Evolutionary conservation across 768 basidiomycete genomes (phyloP).

Genomic region (Mycena pura): DNA sequence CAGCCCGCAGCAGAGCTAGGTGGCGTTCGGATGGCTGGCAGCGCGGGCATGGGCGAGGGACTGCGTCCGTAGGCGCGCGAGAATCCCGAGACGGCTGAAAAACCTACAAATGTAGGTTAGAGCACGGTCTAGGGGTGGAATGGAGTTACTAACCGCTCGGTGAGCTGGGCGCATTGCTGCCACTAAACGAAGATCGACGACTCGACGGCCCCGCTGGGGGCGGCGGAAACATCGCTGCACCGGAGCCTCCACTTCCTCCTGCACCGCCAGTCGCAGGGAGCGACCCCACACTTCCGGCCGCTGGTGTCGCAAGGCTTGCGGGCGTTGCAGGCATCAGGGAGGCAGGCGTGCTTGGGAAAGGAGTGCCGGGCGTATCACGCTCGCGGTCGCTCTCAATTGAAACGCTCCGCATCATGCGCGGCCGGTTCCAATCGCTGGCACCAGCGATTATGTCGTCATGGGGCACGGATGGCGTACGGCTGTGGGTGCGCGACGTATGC

Average conservation of each 20-base stretch:
- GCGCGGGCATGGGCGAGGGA: constrained; percentile 89
- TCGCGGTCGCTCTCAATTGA: constrained; percentile 71
- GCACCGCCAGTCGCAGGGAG: neutral
- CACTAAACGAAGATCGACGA: constrained; percentile 77
- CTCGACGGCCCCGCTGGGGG: constrained; percentile 60
- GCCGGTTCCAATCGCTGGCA: too few species aligned
- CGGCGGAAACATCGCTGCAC: constrained; percentile 62
- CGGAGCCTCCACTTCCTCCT: neutral
- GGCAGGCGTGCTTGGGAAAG: constrained; percentile 34
- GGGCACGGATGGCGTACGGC: constrained; percentile 14
- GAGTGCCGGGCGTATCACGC: constrained; percentile 25
- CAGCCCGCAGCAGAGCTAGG: constrained; percentile 37
- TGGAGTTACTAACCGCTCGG: constrained; percentile 41
- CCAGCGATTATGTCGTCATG: too few species aligned
- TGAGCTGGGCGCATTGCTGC: constrained; percentile 80
- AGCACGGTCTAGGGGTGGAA: neutral
- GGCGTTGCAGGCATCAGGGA: constrained; percentile 13
- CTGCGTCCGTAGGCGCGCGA: constrained; percentile 74
- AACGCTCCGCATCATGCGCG: constrained; percentile 68
- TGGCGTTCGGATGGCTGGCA: constrained; percentile 89
- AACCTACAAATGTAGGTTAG: constrained; percentile 11
- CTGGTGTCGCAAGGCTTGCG: neutral
- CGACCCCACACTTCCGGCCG: constrained; percentile 15
- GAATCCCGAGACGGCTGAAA: constrained; percentile 52
- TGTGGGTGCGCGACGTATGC: constrained; percentile 71